Base-by-base conservation (phyloP, 768 basidiomycete species). In the Lactifluus piperatus region DNA sequence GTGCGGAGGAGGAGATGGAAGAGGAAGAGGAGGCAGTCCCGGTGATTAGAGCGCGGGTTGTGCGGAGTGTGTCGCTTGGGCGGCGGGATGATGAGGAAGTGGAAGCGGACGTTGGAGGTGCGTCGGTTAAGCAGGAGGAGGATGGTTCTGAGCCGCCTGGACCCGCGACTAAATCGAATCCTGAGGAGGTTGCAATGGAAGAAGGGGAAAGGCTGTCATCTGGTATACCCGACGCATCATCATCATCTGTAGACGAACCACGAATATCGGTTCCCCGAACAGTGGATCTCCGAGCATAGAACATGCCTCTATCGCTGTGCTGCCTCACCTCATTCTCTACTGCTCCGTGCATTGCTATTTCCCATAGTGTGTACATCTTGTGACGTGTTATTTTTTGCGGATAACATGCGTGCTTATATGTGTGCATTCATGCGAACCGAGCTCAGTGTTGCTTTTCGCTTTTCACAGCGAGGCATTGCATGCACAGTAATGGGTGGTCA, bases 281-380 rank as follows among this genome's bases (percentile, higher is more conserved):
- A 36, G 63, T 68, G 43, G 68, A 67, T 58, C 58, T 68, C 36
- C 67, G 60, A 51, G 67, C 69, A 64, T 76, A 56, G 51, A 46
- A 36, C 46, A n/a, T 44, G 4, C 44, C 16, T 39, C 49, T 45
- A n/a, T 37, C 32, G 24, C 54, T 22, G 30, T 5, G 26, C 24
- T 50, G 10, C 29, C 20, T 30, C 49, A 24, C 20, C 44, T 41
- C 49, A 24, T 44, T 10, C 30, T 30, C 5, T 29, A 3, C 22
- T 24, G 7, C n/a, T n/a, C n/a, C n/a, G 22, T 10, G 20, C 36
- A 43, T 60, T 34, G 9, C 36, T 36, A 30, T 44, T 32, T 22
- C 37, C 30, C 9, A 3, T 43, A 27, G 46, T 36, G n/a, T 47
- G 6, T 47, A 36, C 39, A n/a, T 55, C 10, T 47, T 36, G 26